Percentiles rank a stretch among this genome's conserved stretches.
Evolutionary conservation across 352 stramenopile species (phyloP).

Genomic region (Phytophthora citrophthora): DNA sequence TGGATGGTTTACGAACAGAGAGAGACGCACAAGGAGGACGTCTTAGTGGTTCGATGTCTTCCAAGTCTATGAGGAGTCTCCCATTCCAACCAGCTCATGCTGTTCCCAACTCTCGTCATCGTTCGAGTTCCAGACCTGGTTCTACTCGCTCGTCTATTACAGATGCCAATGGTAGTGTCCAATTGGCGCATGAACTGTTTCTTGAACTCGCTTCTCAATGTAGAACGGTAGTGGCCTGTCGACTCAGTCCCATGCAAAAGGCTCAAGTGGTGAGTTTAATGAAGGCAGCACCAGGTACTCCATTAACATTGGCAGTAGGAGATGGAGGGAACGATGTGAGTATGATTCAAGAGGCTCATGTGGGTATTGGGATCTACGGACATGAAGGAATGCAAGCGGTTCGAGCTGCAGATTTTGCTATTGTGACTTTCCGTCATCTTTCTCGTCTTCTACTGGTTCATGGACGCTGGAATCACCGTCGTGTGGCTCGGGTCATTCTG

Average conservation of each 20-base stretch:
- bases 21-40: slow-evolving; percentile 8
- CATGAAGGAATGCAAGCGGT: slow-evolving; percentile 96
- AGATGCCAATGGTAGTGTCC: slow-evolving; percentile 12
- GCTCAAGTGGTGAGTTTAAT: slow-evolving; percentile 95
- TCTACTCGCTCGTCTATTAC: slow-evolving; percentile 46
- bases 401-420: slow-evolving; percentile 84
- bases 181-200: slow-evolving; percentile 68
- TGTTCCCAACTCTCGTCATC: slow-evolving; percentile 35
- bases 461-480: slow-evolving; percentile 85
- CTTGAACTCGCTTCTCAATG: slow-evolving; percentile 89
- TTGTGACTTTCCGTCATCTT: slow-evolving; percentile 82
- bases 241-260: slow-evolving; percentile 93
- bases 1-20: slow-evolving; percentile 19
- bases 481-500: slow-evolving; percentile 81
- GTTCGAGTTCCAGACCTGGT: slow-evolving; percentile 27
- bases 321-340: slow-evolving; percentile 99
- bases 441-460: slow-evolving; percentile 83
- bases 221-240: slow-evolving; percentile 86
- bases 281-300: slow-evolving; percentile 69
- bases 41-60: slow-evolving; percentile 49
- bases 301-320: slow-evolving; percentile 95
- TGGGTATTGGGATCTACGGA: slow-evolving; percentile 98
- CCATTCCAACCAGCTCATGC: slow-evolving; percentile 33
- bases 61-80: slow-evolving; percentile 57
- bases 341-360: slow-evolving; percentile 99